Evolutionary conservation across 1,284 basidiomycete species (phyloP).

Genomic region (Cutaneotrichosporon cutaneum): DNA sequence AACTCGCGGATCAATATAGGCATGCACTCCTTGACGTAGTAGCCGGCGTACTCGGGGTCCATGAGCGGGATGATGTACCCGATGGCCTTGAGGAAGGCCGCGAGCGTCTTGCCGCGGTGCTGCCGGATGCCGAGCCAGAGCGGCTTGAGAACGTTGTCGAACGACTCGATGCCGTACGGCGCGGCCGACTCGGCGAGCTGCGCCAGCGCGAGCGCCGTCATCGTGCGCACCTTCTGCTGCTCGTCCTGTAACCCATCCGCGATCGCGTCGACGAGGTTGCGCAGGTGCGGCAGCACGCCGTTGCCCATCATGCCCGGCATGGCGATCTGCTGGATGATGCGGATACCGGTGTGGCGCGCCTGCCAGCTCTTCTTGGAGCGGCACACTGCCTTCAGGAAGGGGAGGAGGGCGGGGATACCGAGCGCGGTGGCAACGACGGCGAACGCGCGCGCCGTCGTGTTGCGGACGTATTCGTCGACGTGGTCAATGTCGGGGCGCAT

Average conservation of each 20-base stretch:
- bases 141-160: slow-evolving; percentile 96
- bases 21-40: slow-evolving; percentile 96
- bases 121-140: slow-evolving; percentile 97
- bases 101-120: slow-evolving; percentile 95
- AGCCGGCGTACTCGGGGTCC: slow-evolving; percentile 98
- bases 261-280: slow-evolving; percentile 94
- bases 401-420: slow-evolving; percentile 93
- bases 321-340: slow-evolving; percentile 98
- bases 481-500: slow-evolving; percentile 99
- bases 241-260: slow-evolving; percentile 95
- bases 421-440: slow-evolving; percentile 98
- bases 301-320: slow-evolving; percentile 94
- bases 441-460: slow-evolving; percentile 98
- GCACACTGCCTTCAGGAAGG: slow-evolving; percentile 97
- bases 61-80: slow-evolving; percentile 99
- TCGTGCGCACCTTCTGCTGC: slow-evolving; percentile 98
- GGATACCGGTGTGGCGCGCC: slow-evolving; percentile 97
- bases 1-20: slow-evolving; percentile 99
- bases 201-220: slow-evolving; percentile 96
- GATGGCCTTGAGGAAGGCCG: slow-evolving; percentile 97
- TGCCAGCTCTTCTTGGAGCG: slow-evolving; percentile 99
- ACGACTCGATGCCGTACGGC: slow-evolving; percentile 99
- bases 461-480: slow-evolving; percentile 98
- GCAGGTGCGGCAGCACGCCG: slow-evolving; percentile 94
- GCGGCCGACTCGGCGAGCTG: slow-evolving; percentile 95